Percentiles rank a stretch among this genome's conserved stretches.
Conservation (phyloP, 805 yeast genomes). For the Crinitomyces ghanaensis region DNA sequence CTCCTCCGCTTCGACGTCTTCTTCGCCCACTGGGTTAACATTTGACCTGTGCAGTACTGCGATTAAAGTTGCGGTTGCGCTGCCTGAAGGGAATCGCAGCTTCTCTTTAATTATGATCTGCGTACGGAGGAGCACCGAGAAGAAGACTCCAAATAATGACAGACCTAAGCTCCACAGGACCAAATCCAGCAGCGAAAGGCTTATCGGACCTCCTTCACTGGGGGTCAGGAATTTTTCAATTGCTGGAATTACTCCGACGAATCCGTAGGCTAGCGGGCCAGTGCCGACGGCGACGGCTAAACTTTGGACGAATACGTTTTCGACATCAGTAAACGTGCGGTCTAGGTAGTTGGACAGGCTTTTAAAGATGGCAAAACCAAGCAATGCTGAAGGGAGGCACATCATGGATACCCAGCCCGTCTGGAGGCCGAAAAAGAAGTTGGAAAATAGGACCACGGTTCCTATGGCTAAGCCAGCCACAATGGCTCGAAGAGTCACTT, state of each 20-base stretch:
- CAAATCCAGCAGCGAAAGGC: slow-evolving; percentile 40
- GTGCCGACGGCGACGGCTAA: slow-evolving; percentile 96
- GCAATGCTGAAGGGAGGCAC: slow-evolving; percentile 87
- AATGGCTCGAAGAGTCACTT: slow-evolving; percentile 58
- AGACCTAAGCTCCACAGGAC: slow-evolving; percentile 76
- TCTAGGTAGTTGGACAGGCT: slow-evolving; percentile 28
- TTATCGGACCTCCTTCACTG: slow-evolving; percentile 57
- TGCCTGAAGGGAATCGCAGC: slow-evolving; percentile 87
- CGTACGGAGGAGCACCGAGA: slow-evolving; percentile 77
- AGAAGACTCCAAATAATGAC: slow-evolving; percentile 91
- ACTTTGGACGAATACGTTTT: slow-evolving; percentile 84
- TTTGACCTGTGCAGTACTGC: slow-evolving; percentile 63
- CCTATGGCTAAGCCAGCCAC: slow-evolving; percentile 77
- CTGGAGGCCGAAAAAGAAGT: slow-evolving; percentile 92
- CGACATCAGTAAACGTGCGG: slow-evolving; percentile 69
- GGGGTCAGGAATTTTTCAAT: slow-evolving; percentile 74
- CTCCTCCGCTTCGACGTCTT: slow-evolving; percentile 11
- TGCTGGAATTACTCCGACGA: slow-evolving; percentile 93
- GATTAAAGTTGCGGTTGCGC: slow-evolving; percentile 89
- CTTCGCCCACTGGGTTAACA: slow-evolving; percentile 1
- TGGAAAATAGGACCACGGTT: slow-evolving; percentile 71
- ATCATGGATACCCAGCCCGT: slow-evolving; percentile 99
- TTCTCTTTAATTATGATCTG: slow-evolving; percentile 84
- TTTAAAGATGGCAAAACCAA: slow-evolving; percentile 78
- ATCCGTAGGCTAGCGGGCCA: slow-evolving; percentile 90